Evolutionary conservation across 108 stramenopile genomes (phyloP).

Genomic region (Nitzschia sp.): DNA sequence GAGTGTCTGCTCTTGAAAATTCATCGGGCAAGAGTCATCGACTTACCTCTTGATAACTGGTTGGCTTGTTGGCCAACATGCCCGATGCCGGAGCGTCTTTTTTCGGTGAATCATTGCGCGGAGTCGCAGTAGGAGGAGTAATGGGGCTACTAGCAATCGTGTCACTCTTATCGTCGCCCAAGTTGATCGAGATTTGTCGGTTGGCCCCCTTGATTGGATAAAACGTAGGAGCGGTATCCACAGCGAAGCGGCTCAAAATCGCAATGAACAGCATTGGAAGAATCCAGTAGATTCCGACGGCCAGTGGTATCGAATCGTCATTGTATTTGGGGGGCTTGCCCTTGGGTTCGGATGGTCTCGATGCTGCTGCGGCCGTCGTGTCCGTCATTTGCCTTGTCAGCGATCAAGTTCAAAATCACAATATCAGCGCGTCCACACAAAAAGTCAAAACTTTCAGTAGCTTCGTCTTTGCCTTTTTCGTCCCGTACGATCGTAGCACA

Average conservation of each 20-base stretch:
- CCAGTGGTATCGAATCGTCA: constrained; percentile 20
- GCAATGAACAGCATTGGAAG: constrained; percentile 45
- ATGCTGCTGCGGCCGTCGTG: not conserved
- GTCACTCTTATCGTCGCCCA: not conserved
- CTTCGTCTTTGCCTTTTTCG: too few species aligned
- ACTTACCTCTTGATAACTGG: constrained; percentile 2
- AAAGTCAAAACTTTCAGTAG: too few species aligned
- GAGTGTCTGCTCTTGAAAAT: not conserved
- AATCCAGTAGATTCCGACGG: constrained; percentile 48
- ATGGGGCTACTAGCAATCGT: not conserved
- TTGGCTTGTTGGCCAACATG: constrained; percentile 15
- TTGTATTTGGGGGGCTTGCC: not conserved
- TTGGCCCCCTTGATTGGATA: not conserved
- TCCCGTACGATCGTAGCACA: too few species aligned
- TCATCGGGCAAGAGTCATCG: not conserved
- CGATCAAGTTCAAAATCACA: not conserved
- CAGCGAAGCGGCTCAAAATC: constrained; percentile 29
- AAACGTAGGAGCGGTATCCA: constrained; percentile 33
- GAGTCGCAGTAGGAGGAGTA: not conserved
- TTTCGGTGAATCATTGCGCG: not conserved
- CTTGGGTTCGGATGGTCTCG: not conserved
- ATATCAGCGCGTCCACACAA: too few species aligned
- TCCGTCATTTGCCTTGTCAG: not conserved
- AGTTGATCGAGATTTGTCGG: not conserved
- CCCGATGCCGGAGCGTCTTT: not conserved